These are phyloP conservation scores for Colletotrichum chlorophyti DNA, from an alignment of 2,329 filamentous ascomycete genomes.

Conservation along the genomic window DNA sequence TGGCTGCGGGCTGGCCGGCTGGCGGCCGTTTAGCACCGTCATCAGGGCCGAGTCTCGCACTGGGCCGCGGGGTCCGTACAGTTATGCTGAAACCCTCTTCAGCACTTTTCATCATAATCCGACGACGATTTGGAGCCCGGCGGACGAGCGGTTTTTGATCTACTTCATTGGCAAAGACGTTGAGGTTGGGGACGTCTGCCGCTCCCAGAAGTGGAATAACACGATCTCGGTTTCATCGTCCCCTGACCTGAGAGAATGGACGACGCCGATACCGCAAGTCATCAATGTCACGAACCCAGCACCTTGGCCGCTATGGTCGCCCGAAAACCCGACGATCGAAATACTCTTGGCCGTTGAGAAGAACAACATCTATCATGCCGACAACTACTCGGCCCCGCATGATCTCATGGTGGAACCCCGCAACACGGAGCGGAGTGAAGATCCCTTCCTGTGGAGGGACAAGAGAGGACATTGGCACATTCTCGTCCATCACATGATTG, in stretches of 20 bases:
- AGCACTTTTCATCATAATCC: constrained; percentile 55
- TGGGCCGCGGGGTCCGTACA: constrained; percentile 52
- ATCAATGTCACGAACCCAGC: constrained; percentile 49
- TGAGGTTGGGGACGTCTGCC: constrained; percentile 15
- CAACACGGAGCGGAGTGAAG: constrained; percentile 33
- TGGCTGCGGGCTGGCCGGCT: constrained; percentile 53
- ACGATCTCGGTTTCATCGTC: constrained; percentile 35
- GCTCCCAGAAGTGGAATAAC: constrained; percentile 26
- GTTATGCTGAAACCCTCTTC: constrained; percentile 46
- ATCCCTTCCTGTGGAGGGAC: constrained; percentile 42
- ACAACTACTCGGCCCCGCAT: constrained; percentile 37
- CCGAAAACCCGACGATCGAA: constrained; percentile 33
- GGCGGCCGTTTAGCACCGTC: constrained; percentile 52
- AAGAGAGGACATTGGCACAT: constrained; percentile 41
- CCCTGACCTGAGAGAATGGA: constrained; percentile 3
- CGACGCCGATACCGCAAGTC: constrained; percentile 12
- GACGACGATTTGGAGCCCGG: constrained; percentile 49
- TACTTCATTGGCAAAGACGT: constrained; percentile 50
- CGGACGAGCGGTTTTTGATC: constrained; percentile 50
- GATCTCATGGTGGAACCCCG: constrained; percentile 34
- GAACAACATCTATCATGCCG: constrained; percentile 41
- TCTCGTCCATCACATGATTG: constrained; percentile 39
- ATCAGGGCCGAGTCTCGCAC: constrained; percentile 51
- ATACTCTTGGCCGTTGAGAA: constrained; percentile 43
- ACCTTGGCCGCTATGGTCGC: constrained; percentile 44